Evolutionary conservation across 2,329 filamentous ascomycete species (phyloP), one percentile per base, ranked within the genome.

Genomic region (Colletotrichum tropicicola): DNA sequence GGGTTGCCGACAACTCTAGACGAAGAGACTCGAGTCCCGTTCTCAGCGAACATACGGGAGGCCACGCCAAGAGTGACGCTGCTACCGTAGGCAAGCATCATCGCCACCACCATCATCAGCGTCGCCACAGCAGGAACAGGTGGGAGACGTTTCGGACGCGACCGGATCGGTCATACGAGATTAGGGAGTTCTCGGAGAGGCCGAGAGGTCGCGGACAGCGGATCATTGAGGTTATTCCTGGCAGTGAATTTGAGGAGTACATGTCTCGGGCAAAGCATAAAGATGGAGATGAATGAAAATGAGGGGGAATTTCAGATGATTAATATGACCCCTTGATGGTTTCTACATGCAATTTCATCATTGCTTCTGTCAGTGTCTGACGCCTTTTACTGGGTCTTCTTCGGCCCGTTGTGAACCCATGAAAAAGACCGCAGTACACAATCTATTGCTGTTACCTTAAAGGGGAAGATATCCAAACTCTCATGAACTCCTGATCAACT

Each of bases 161-260:
- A 10, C 43, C 49, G 8, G 30, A 32, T n/a, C 28, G 57, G 30
- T 25, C 27, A 7, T 65, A 65, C 27, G 44, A 56, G 10, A 61
- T 55, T 9, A 30, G 51, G 17, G 57, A 65, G 43, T 35, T 51
- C 15, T 25, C 37, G 6, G 59, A 63, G 12, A 21, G 45, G 9
- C 28, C 15, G 47, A 23, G 30, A n/a, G 62, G 58, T 2, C 21
- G 37, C 2, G 57, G 59, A 3, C 62, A 45, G 7, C 56, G 57
- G 45, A 39, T 65, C 3, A 32, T 65, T 9, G 62, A 65, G 17
- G 58, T 65, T 4, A 65, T 62, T 13, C 51, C 62, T 17, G 58
- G 28, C 15, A 61, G 58, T 5, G 62, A 62, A 10, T 21, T 65
- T 45, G 58, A 45, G 15, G 32, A 65, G 5, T 56, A 28, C 23